Base-by-base conservation (phyloP, 768 basidiomycete species). In the Polyporus arcularius region DNA sequence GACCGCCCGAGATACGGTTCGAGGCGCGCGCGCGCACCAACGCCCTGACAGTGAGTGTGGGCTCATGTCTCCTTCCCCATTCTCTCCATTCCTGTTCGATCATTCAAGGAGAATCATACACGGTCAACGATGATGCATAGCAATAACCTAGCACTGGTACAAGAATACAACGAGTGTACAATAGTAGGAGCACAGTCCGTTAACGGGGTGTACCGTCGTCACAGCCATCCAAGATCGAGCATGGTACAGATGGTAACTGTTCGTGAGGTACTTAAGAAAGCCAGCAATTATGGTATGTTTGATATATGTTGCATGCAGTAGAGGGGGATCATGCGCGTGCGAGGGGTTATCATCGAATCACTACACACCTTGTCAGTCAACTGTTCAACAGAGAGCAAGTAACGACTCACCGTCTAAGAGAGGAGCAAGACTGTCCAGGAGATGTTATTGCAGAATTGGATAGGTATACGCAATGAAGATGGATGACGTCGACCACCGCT, bases 261-360 rank as follows among this genome's bases (percentile, higher is more conserved):
- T 53, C 54, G 56, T 61, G 15, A 57, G 43, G 46, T 52, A 16
- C 31, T 35, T 51, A 46, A 38, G 26, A 15, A 53, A 26, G 28
- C n/a, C 15, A n/a, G 41, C 12, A 45, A 42, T 50, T 39, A 32
- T 54, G 60, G 60, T 61, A 61, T 61, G 60, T 61, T 56, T 61
- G 60, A 35, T 35, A 35, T 35, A 35, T 45, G 40, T 52, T 26
- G 31, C 48, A 30, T 43, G 32, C 30, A n/a, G 30, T 30, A 43
- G 39, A 40, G 26, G 30, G 26, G 15, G 35, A 52, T 15, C 40
- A 38, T 42, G 15, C 43, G 39, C 51, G 41, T 4, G 11, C 41
- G 41, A 42, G 7, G n/a, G n/a, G 41, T 42, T 42, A 12, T 42
- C 4, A 42, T 12, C 41, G 4, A 42, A 26, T 26, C 21, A 35